Evolutionary conservation across 169 alveolate species (phyloP).

Genomic region (Plasmodium gonderi): DNA sequence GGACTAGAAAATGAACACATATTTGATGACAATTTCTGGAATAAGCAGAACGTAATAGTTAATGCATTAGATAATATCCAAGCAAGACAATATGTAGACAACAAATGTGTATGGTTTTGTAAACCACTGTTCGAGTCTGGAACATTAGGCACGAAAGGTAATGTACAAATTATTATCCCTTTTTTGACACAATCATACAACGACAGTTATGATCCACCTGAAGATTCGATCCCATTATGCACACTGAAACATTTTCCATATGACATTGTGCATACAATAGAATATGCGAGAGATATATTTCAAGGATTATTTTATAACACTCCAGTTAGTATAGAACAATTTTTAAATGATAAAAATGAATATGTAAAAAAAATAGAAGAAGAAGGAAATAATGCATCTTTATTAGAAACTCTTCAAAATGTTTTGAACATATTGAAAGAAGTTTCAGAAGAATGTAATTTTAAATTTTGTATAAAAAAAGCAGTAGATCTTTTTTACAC

Average conservation of each 20-base stretch:
- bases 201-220: slow-evolving; percentile 99
- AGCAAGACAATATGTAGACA: slow-evolving; percentile 98
- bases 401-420: slow-evolving; percentile 75
- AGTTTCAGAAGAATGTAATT: slow-evolving; percentile 75
- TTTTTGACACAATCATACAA: slow-evolving; percentile 97
- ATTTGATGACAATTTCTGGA: slow-evolving; percentile 98
- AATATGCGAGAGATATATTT: slow-evolving; percentile 99
- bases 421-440: slow-evolving; percentile 77
- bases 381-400: slow-evolving; percentile 79
- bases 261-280: slow-evolving; percentile 98
- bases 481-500: slow-evolving; percentile 90
- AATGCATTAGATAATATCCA: slow-evolving; percentile 98
- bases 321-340: slow-evolving; percentile 92
- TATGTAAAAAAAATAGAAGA: slow-evolving; percentile 75
- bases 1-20: slow-evolving; percentile 96
- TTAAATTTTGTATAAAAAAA: slow-evolving; percentile 85
- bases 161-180: slow-evolving; percentile 95
- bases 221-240: slow-evolving; percentile 96
- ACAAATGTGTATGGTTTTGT: slow-evolving; percentile 97
- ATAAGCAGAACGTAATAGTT: slow-evolving; percentile 92
- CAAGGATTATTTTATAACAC: slow-evolving; percentile 96
- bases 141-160: slow-evolving; percentile 99
- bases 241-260: slow-evolving; percentile 97
- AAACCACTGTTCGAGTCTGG: slow-evolving; percentile 99
- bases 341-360: slow-evolving; percentile 85